These are phyloP conservation scores for Neurospora sp. DNA, from an alignment of 2,329 filamentous ascomycete genomes.

Conservation along the genomic window DNA sequence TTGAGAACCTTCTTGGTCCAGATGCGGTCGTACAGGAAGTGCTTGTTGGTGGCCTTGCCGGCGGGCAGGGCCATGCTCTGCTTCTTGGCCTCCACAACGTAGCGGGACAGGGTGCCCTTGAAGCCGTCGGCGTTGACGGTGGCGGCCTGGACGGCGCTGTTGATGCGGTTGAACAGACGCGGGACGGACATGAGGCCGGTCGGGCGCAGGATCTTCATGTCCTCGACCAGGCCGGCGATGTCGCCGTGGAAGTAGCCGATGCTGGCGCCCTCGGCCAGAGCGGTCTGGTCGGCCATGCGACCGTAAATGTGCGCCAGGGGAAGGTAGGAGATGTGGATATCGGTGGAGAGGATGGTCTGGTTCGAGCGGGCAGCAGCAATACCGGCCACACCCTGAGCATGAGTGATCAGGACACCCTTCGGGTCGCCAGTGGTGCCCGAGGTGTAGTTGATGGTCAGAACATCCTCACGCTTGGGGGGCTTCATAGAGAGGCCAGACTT, in stretches of 20 bases:
- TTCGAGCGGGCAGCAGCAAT: constrained; percentile 51
- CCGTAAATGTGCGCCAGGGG: constrained; percentile 93
- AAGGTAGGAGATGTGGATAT: constrained; percentile 75
- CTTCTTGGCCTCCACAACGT: constrained; percentile 71
- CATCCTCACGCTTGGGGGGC: constrained; percentile 63
- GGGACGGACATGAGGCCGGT: constrained; percentile 83
- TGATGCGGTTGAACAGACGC: constrained; percentile 84
- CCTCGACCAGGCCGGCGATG: constrained; percentile 75
- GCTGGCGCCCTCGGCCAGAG: constrained; percentile 59
- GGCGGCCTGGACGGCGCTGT: constrained; percentile 66
- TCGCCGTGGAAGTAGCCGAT: constrained; percentile 95
- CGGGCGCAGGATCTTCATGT: constrained; percentile 78
- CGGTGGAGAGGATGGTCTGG: constrained; percentile 38
- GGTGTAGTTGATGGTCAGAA: constrained; percentile 86
- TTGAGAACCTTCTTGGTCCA: constrained; percentile 81
- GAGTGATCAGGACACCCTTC: constrained; percentile 77
- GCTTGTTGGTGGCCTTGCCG: constrained; percentile 67
- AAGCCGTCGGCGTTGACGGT: constrained; percentile 73
- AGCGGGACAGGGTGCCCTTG: constrained; percentile 70
- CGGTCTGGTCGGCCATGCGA: constrained; percentile 69
- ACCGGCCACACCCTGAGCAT: constrained; percentile 69
- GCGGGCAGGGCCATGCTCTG: constrained; percentile 63
- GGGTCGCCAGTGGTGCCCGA: constrained; percentile 76
- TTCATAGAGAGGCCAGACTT: constrained; percentile 60
- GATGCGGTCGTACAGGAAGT: constrained; percentile 73